Conservation (phyloP, 305 asterid genomes). For the Fraxinus ornus region DNA sequence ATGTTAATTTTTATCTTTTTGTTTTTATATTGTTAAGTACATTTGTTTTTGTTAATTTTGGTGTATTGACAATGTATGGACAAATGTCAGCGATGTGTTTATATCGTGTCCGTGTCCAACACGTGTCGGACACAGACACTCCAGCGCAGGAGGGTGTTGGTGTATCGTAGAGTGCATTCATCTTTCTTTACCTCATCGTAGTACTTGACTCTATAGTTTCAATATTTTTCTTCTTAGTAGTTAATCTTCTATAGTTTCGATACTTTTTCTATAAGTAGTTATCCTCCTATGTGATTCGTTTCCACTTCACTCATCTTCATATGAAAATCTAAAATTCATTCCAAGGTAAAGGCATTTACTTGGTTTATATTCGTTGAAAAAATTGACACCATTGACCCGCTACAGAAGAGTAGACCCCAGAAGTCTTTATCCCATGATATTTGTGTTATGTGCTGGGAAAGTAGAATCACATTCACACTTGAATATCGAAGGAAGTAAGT, state of each 20-base stretch:
- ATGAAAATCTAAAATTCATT: not conserved
- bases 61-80: not conserved
- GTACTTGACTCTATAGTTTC: not conserved
- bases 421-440: not conserved
- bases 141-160: not conserved
- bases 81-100: not conserved
- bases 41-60: not conserved
- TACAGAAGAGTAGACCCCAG: not conserved
- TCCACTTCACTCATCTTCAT: not conserved
- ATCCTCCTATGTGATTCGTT: not conserved
- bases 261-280: not conserved
- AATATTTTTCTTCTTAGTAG: not conserved
- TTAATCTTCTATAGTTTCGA: not conserved
- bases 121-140: not conserved
- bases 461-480: not conserved
- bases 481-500: not conserved
- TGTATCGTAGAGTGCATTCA: not conserved
- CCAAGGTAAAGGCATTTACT: not conserved
- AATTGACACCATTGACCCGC: not conserved
- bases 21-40: not conserved
- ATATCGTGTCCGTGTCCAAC: not conserved
- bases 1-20: not conserved
- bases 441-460: not conserved
- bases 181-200: not conserved
- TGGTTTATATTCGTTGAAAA: not conserved